Conservation (phyloP, 73 alveolate species). For the Paramecium biaurelia region DNA sequence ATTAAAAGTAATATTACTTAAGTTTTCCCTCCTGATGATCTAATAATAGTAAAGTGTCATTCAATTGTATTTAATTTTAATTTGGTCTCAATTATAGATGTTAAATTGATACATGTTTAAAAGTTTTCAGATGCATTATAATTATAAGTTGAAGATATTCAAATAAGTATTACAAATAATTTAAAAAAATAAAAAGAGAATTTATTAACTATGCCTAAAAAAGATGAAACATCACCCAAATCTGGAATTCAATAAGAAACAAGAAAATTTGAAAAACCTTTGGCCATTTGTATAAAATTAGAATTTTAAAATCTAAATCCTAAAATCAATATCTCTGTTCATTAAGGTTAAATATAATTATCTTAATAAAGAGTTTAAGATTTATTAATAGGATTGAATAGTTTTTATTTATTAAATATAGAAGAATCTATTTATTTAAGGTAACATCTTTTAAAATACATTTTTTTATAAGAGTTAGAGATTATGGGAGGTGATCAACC, state of each 20-base stretch:
- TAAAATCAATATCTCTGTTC: neutral
- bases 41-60: neutral
- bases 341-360: neutral
- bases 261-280: neutral
- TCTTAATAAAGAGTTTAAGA: slow-evolving; percentile 19
- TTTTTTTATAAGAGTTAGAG: neutral
- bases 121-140: neutral
- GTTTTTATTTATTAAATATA: neutral
- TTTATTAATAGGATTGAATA: slow-evolving; percentile 9
- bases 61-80: neutral
- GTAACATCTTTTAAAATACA: neutral
- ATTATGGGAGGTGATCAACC: neutral
- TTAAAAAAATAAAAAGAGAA: neutral
- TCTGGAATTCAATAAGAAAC: neutral
- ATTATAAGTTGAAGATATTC: neutral
- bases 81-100: neutral
- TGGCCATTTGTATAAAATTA: neutral
- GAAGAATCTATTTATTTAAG: neutral
- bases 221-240: neutral
- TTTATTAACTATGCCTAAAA: slow-evolving; percentile 2
- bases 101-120: neutral
- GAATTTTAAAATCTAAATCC: neutral
- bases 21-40: neutral
- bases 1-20: neutral
- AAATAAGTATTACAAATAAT: neutral